These are phyloP conservation scores for Tilletia indica DNA, from an alignment of 1,284 basidiomycete species.

Conservation along the genomic window DNA sequence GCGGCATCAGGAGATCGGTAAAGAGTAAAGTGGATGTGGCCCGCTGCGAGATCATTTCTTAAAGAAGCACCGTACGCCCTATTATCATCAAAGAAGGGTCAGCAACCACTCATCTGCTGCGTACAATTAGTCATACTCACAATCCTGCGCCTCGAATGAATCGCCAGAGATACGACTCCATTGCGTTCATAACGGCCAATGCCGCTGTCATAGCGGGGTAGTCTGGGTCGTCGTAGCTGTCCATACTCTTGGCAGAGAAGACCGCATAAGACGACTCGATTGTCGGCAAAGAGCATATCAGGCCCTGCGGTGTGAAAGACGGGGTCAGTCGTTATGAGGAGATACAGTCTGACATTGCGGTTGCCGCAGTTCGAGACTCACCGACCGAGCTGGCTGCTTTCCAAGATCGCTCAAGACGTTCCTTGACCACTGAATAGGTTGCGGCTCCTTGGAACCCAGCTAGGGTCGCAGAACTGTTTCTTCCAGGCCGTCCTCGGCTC, in stretches of 20 bases:
- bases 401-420: constrained; percentile 76
- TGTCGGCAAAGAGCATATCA: constrained; percentile 82
- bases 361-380: constrained; percentile 47
- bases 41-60: constrained; percentile 75
- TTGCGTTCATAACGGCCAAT: constrained; percentile 82
- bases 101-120: not conserved
- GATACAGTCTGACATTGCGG: not conserved
- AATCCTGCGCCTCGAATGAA: constrained; percentile 52
- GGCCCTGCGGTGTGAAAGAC: constrained; percentile 62
- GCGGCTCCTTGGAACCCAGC: constrained; percentile 42
- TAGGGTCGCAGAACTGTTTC: not conserved
- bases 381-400: constrained; percentile 70
- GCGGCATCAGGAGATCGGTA: constrained; percentile 78
- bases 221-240: constrained; percentile 66
- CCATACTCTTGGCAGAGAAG: constrained; percentile 71
- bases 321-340: not conserved
- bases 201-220: constrained; percentile 82
- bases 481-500: constrained; percentile 65
- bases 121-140: not conserved
- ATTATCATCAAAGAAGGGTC: not conserved
- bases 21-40: constrained; percentile 75
- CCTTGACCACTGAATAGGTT: constrained; percentile 69
- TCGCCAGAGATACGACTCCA: constrained; percentile 88
- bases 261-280: constrained; percentile 89
- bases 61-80: constrained; percentile 88